phyloP scores from a whole-genome alignment of 768 basidiomycete genomes.

The Suillus clintonianus region DNA sequence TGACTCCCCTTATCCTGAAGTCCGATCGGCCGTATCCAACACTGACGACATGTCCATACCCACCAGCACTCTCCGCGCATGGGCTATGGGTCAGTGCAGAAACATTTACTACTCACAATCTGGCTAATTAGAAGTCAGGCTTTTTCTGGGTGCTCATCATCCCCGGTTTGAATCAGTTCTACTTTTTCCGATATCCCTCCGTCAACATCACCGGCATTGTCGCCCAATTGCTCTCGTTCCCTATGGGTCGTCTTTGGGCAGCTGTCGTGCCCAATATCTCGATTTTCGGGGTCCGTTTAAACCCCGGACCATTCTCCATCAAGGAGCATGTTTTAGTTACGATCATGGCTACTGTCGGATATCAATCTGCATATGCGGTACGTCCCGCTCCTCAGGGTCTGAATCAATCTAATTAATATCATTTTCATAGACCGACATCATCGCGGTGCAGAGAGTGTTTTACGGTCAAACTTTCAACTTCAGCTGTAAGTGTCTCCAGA shows the following conservation, averaged over 20 bases:
- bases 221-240: slow-evolving; percentile 30
- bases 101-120: background rate
- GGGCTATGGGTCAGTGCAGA: slow-evolving; percentile 35
- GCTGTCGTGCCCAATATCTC: slow-evolving; percentile 44
- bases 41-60: slow-evolving; percentile 48
- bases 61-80: slow-evolving; percentile 36
- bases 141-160: slow-evolving; percentile 55
- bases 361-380: background rate
- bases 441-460: slow-evolving; percentile 47
- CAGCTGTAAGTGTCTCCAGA: slow-evolving; percentile 17
- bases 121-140: slow-evolving; percentile 24
- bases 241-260: slow-evolving; percentile 52
- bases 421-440: slow-evolving; percentile 39
- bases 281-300: slow-evolving; percentile 31
- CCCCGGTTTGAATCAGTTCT: slow-evolving; percentile 71
- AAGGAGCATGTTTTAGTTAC: slow-evolving; percentile 70
- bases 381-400: background rate
- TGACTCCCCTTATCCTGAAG: slow-evolving; percentile 57
- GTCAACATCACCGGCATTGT: slow-evolving; percentile 42
- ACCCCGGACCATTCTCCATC: slow-evolving; percentile 51
- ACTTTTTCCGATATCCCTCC: slow-evolving; percentile 61
- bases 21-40: slow-evolving; percentile 51
- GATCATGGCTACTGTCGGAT: slow-evolving; percentile 64
- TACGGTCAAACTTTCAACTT: slow-evolving; percentile 42
- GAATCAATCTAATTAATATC: slow-evolving; percentile 13